Evolutionary conservation across 2,329 filamentous ascomycete species (phyloP), one percentile per base, ranked within the genome.

Genomic region (Cladosporium colombiae): DNA sequence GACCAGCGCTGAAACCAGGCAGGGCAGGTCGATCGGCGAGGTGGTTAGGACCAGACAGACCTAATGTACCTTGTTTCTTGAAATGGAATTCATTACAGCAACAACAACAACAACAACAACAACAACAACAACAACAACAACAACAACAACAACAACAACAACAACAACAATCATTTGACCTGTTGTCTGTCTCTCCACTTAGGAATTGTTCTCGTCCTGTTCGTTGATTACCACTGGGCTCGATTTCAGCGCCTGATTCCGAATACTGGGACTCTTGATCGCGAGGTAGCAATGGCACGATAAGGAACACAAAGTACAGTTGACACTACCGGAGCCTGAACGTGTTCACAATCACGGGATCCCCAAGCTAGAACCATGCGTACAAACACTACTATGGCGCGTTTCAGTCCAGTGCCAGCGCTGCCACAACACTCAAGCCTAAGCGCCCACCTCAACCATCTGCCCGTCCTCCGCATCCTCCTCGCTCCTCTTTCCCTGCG

Each of bases 401-500:
- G 5, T 21, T 21, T 18, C 3, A n/a, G 6, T 44, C 37, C 37
- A 44, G 37, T 21, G 18, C 18, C 37, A 21, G 5, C 37, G 37
- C 18, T 21, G 16, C 37, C 35, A 18, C 35, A 18, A 40, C 18
- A n/a, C 21, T 7, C 18, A n/a, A 21, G 2, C 8, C 40, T 46
- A 46, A 46, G 40, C 40, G n/a, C 40, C 27, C 14, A 31, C 27
- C 52, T 55, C 52, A 18, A 55, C 52, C 52, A 55, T 55, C 35
- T 44, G 23, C 23, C 35, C 56, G 21, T 53, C 62, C 52, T 56
- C 50, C 5, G 29, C 62, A 8, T 21, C 33, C 40, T 40, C 62
- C 21, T 62, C 56, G 35, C 46, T 33, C 18, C 40, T 37, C 50
- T 59, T 33, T 7, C 81, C 37, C 76, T 80, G 5, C 52, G 68